Base-by-base conservation (phyloP, 192 early-diverging fungal genomes). In the Backusella psychrophila region DNA sequence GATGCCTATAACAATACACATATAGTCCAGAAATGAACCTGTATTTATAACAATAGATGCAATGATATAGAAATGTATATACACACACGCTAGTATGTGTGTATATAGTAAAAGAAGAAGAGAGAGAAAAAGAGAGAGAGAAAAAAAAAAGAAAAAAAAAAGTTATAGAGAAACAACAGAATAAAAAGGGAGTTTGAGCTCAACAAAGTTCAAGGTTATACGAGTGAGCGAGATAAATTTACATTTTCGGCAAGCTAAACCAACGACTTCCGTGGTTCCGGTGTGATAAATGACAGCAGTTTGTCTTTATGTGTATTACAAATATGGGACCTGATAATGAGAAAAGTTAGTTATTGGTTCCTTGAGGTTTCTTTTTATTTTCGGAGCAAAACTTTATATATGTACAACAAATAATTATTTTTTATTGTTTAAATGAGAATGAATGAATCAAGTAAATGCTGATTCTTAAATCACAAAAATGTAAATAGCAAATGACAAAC, bases 241-340 rank as follows among this genome's bases (percentile, higher is more conserved):
- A 63, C 56, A 63, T 63, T 26, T 63, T 29, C 56, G 56, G 56
- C 56, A 63, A 63, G 56, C 56, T 63, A 63, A 63, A 63, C 56
- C 56, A 63, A 63, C 56, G 56, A 63, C 56, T 63, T 63, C 56
- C 56, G 56, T 63, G 26, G 26, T 63, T 63, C 56, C 56, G 56
- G 23, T 63, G 26, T 9, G n/a, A 63, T 63, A 63, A 11, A 14
- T 29, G 56, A 63, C 56, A 63, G 4, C 23, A 26, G 23, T 63
- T 63, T 29, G 8, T 63, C 23, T 59, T 59, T 59, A 29, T 63
- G 23, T 12, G 56, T 63, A 63, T 63, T 63, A 63, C 56, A 63
- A 53, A 53, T 14, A 44, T 14, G 14, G 42, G 12, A 14, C 12
- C 14, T 44, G 52, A 53, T 53, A 23, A 53, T 23, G 21, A 53